Conservation (phyloP, 2,329 filamentous ascomycete species). For the Colletotrichum gloeosporioides region DNA sequence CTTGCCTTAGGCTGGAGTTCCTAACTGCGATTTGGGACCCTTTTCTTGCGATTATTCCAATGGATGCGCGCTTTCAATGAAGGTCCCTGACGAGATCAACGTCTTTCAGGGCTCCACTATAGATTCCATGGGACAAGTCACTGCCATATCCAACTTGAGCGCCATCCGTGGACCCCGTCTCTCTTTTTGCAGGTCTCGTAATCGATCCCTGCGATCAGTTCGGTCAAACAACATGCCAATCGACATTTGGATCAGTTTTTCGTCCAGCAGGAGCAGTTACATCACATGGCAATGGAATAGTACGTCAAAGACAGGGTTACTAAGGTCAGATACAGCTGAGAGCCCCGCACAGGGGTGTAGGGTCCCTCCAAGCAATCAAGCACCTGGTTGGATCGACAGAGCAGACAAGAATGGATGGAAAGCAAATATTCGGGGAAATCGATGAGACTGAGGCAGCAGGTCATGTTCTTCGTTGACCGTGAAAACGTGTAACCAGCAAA, state of each 20-base stretch:
- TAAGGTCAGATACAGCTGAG: neutral
- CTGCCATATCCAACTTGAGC: neutral
- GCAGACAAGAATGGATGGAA: neutral
- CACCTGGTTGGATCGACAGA: neutral
- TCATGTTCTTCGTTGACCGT: too few relatives aligned
- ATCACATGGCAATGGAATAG: neutral
- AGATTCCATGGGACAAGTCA: neutral
- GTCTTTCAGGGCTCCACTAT: neutral
- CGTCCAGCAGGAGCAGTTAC: neutral
- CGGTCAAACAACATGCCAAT: neutral
- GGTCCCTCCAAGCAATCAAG: neutral
- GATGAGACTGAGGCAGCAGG: too few relatives aligned
- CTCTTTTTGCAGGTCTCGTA: neutral
- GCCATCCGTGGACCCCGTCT: neutral
- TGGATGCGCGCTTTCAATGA: neutral
- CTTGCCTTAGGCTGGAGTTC: neutral
- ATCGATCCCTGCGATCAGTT: neutral
- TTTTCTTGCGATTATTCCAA: neutral
- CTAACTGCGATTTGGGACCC: neutral
- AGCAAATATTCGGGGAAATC: neutral
- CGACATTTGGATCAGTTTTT: neutral
- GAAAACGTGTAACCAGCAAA: too few relatives aligned
- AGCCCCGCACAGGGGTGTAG: neutral
- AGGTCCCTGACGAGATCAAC: neutral
- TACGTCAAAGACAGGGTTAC: neutral